phyloP scores from a whole-genome alignment of 2,329 filamentous ascomycete species.

The Bertia moriformis region DNA sequence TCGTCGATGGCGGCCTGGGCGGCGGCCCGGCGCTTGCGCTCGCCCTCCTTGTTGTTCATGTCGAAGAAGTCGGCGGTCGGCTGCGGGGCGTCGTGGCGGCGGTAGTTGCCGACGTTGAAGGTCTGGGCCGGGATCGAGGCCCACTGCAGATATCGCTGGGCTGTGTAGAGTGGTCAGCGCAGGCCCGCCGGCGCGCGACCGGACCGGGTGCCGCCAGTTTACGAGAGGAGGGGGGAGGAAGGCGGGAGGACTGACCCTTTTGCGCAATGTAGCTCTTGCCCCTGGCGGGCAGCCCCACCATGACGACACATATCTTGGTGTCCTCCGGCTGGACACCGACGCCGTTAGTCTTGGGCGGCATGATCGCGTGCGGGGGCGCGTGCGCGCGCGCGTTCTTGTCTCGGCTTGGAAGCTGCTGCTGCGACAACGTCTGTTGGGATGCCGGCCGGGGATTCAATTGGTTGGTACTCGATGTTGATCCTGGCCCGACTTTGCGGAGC shows the following conservation, averaged over 20 bases:
- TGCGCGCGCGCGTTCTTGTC: too few species aligned
- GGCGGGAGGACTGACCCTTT: constrained; percentile 55
- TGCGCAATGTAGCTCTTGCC: constrained; percentile 97
- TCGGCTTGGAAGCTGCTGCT: too few species aligned
- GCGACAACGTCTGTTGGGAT: too few species aligned
- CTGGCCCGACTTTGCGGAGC: too few species aligned
- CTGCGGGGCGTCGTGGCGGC: constrained; percentile 75
- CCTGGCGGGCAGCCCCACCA: constrained; percentile 90
- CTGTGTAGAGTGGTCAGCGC: constrained; percentile 24
- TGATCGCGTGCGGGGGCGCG: too few species aligned
- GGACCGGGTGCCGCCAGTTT: constrained; percentile 61
- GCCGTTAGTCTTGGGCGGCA: too few species aligned
- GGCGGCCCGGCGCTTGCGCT: constrained; percentile 72
- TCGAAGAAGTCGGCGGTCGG: constrained; percentile 94
- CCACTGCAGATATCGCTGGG: constrained; percentile 90
- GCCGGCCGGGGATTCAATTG: too few species aligned
- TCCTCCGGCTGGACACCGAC: constrained; percentile 80
- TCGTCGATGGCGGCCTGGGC: constrained; percentile 84
- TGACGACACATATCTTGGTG: constrained; percentile 92
- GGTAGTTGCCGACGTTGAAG: constrained; percentile 96
- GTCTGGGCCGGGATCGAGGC: constrained; percentile 84
- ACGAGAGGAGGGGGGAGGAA: constrained; percentile 1
- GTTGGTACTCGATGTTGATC: too few species aligned
- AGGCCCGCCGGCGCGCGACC: constrained; percentile 2
- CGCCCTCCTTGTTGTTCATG: constrained; percentile 74